Conservation (phyloP, 2,329 filamentous ascomycete genomes). For the Fusarium agapanthi region DNA sequence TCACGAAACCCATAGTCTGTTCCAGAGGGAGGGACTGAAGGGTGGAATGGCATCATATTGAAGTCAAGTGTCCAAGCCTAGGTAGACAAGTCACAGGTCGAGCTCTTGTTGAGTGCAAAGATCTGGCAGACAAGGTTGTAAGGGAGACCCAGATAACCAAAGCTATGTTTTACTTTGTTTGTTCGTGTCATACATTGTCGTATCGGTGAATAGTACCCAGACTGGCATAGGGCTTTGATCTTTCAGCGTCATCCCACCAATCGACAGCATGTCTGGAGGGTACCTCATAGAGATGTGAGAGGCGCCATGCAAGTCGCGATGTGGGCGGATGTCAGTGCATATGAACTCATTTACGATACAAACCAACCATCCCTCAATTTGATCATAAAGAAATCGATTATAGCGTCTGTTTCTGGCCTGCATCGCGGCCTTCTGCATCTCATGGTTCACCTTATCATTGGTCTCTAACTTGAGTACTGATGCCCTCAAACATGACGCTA, state of each 20-base stretch:
- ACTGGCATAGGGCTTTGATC: not conserved
- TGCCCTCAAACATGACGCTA: constrained; percentile 5
- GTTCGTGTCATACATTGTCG: not conserved
- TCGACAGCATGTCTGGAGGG: constrained; percentile 11
- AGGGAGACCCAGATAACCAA: not conserved
- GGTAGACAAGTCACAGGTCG: not conserved
- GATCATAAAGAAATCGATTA: not conserved
- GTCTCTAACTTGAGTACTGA: not conserved
- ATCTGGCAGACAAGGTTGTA: not conserved
- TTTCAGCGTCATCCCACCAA: constrained; percentile 20
- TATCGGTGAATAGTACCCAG: constrained; percentile 5
- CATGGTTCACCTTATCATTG: not conserved
- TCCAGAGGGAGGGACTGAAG: not conserved
- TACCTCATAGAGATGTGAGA: not conserved
- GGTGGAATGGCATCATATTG: constrained; percentile 17
- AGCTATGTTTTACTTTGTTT: not conserved
- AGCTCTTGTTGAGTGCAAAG: not conserved
- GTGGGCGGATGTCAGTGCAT: constrained; percentile 46
- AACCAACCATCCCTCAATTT: not conserved
- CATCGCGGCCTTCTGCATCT: constrained; percentile 8
- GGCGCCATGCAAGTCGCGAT: constrained; percentile 27
- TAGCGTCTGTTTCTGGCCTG: constrained; percentile 6
- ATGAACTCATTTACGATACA: constrained; percentile 1
- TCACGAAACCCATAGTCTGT: not conserved
- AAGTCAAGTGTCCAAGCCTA: not conserved